Percentiles rank a stretch among this genome's conserved stretches.
phyloP scores from a whole-genome alignment of 2,329 filamentous ascomycete genomes.

The Keithomyces neogunnii region DNA sequence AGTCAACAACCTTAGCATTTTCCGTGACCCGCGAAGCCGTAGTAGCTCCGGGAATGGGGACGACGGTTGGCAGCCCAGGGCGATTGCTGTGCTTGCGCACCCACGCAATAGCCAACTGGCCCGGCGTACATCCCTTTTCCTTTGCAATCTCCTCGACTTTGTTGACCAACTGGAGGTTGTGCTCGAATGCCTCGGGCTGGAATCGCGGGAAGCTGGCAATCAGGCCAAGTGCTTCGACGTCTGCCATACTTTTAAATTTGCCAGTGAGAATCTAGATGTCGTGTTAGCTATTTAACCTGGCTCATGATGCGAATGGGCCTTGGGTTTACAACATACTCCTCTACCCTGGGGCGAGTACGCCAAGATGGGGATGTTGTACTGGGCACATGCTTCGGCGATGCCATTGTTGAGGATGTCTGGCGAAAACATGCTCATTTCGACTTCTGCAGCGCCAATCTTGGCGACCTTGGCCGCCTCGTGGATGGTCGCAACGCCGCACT shows the following conservation, averaged over 20 bases:
- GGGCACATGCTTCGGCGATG: slow-evolving; percentile 44
- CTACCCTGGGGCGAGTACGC: slow-evolving; percentile 45
- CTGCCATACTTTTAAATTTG: slow-evolving; percentile 14
- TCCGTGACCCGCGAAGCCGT: slow-evolving; percentile 49
- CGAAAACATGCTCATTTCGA: slow-evolving; percentile 43
- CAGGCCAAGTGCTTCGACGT: slow-evolving; percentile 15
- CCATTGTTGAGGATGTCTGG: slow-evolving; percentile 42
- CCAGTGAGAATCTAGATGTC: slow-evolving; percentile 20
- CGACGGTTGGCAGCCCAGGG: slow-evolving; percentile 46
- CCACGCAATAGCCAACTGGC: slow-evolving; percentile 63
- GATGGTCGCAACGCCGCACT: slow-evolving; percentile 40
- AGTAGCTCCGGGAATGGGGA: slow-evolving; percentile 60
- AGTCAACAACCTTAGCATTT: slow-evolving; percentile 42
- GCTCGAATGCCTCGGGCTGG: slow-evolving; percentile 51
- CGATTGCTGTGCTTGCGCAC: slow-evolving; percentile 38
- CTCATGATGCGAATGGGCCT: not conserved
- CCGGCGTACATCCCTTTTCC: slow-evolving; percentile 50
- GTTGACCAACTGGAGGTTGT: slow-evolving; percentile 54
- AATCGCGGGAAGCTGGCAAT: slow-evolving; percentile 45
- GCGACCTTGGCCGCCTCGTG: slow-evolving; percentile 34
- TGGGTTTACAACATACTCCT: slow-evolving; percentile 4
- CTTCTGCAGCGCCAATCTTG: slow-evolving; percentile 41
- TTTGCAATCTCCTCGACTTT: slow-evolving; percentile 49
- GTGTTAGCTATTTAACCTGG: slow-evolving; percentile 1
- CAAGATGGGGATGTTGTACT: slow-evolving; percentile 60